Percentiles rank a stretch among this genome's conserved stretches.
phyloP scores from a whole-genome alignment of 441 rosid species.

The Aleurites moluccanus region DNA sequence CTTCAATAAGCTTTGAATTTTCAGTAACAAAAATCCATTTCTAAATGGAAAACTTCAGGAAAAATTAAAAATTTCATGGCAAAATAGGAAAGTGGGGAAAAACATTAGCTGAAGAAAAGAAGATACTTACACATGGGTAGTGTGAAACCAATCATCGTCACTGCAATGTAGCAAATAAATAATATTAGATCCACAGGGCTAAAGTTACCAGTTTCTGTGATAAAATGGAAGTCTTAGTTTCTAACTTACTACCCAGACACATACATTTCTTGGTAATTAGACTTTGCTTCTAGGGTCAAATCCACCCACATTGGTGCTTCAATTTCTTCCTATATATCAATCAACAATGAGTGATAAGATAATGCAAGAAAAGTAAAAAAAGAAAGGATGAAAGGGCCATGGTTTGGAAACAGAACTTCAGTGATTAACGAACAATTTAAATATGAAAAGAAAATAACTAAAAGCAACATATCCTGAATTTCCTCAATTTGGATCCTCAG shows the following conservation, averaged over 20 bases:
- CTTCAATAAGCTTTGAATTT: too few species aligned
- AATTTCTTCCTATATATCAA: slow-evolving; percentile 51
- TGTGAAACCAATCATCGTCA: slow-evolving; percentile 52
- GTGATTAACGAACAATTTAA: neutral
- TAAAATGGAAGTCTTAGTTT: neutral
- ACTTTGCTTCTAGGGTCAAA: slow-evolving; percentile 39
- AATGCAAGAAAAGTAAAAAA: neutral
- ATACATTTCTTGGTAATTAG: slow-evolving; percentile 34
- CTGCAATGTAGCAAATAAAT: slow-evolving; percentile 35
- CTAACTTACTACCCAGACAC: slow-evolving; percentile 14
- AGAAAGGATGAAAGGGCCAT: neutral
- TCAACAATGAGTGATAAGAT: neutral
- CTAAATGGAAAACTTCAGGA: neutral
- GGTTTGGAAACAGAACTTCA: neutral
- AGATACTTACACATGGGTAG: slow-evolving; percentile 49
- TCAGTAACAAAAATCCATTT: neutral
- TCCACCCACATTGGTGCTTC: slow-evolving; percentile 79
- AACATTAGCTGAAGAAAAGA: neutral
- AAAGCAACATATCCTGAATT: neutral
- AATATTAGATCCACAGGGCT: neutral
- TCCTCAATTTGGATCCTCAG: neutral
- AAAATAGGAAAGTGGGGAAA: neutral
- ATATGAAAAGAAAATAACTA: neutral
- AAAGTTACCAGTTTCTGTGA: slow-evolving; percentile 1
- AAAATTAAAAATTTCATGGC: neutral